Evolutionary conservation across 768 basidiomycete species (phyloP), one percentile per base, ranked within the genome.

Genomic region (Auriculariales sp.): DNA sequence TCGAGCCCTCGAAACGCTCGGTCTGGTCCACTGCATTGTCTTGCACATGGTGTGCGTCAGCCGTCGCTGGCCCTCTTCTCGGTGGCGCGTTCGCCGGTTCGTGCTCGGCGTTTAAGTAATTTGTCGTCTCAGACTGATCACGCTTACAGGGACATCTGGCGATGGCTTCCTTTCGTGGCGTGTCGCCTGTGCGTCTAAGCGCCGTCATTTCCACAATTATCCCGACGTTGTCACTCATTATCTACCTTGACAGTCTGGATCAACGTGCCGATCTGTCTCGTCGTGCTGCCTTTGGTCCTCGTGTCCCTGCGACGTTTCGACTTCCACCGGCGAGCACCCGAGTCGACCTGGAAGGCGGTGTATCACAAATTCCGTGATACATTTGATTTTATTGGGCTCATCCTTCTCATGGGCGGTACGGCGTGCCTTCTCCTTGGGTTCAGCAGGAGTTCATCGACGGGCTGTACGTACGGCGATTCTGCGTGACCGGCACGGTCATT

Each of bases 1-100:
- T 90, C 34, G 77, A 81, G 61, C 71, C 78, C 27, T 70, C 10
- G 83, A 85, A 62, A 84, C 84, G 17, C 71, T 89, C 28, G 88
- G 86, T 55, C 62, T 88, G 49, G 39, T 44, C 39, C 5, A 44
- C 27, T 19, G 39, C 39, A 11, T 25, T 44, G 19, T 44, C 39
- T 11, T 44, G 17, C 22, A 90, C 87, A 31, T 90, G 87, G 87
- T 80, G 81, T 53, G 84, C 82, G 60, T 90, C 87, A 35, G 87
- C 87, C 29, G 63, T 89, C 53, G 84, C 86, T 35, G 87, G 88
- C 4, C 87, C 87, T 19, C 64, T 90, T 14, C 67, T 90, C n/a
- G 87, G 87, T 30, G 87, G 87, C 28, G 57, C 81, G 50, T 90
- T 90, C 66, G 87, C 86, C 59, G 69, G 83, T 85, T 53, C 63